Conservation (phyloP, 768 basidiomycete species). For the Leucosporidium scottii region DNA sequence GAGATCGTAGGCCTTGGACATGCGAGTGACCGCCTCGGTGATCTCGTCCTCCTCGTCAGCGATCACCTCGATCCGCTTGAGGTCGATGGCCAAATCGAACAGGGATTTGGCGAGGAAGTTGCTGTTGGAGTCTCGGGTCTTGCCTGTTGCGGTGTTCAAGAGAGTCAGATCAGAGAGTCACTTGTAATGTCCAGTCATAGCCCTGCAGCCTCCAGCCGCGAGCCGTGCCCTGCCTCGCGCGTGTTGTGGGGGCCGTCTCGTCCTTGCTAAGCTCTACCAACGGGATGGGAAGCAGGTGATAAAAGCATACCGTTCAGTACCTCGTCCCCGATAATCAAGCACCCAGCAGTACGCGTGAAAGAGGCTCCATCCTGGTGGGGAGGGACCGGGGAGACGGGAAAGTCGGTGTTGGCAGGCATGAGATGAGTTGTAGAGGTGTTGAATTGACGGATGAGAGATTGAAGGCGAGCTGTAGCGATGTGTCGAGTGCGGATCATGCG, state of each 20-base stretch:
- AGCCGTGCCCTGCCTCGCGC: background rate
- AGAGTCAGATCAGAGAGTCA: too few relatives aligned
- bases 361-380: background rate
- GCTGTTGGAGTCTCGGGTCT: conserved; percentile 58
- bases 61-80: conserved; percentile 77
- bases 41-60: conserved; percentile 86
- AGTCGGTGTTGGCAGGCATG: background rate
- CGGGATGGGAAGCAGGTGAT: background rate
- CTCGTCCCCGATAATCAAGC: conserved; percentile 50
- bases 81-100: conserved; percentile 75
- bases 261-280: background rate
- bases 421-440: too few relatives aligned
- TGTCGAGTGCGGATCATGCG: too few relatives aligned
- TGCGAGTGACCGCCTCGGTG: conserved; percentile 72
- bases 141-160: conserved; percentile 21
- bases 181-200: too few relatives aligned
- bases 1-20: conserved; percentile 76
- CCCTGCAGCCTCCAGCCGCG: background rate
- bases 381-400: conserved; percentile 10
- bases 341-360: conserved; percentile 39
- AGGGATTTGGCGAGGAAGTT: conserved; percentile 72
- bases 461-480: too few relatives aligned
- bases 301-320: conserved; percentile 81
- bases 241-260: background rate
- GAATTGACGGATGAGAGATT: too few relatives aligned